A percentile compares a stretch with the other conserved stretches of the same genome.
phyloP scores from a whole-genome alignment of 768 basidiomycete genomes.

The Cubamyces sp. region DNA sequence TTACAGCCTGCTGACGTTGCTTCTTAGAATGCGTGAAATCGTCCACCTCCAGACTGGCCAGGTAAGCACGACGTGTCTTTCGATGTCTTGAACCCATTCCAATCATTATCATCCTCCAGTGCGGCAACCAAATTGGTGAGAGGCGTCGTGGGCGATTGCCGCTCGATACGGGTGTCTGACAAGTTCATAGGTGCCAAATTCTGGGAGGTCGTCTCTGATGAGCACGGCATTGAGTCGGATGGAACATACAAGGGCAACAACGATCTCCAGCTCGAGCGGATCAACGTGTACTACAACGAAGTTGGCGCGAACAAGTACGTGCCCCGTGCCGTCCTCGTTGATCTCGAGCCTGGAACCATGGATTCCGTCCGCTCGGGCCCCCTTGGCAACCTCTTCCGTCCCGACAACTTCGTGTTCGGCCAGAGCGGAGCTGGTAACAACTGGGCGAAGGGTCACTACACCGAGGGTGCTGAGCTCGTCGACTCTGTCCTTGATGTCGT shows the following conservation, averaged over 20 bases:
- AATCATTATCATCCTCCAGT: conserved; percentile 51
- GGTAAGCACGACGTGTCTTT: conserved; percentile 49
- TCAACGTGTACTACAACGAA: conserved; percentile 98
- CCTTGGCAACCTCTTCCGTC: conserved; percentile 91
- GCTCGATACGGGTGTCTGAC: conserved; percentile 18
- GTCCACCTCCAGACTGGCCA: conserved; percentile 99
- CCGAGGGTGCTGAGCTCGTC: conserved; percentile 97
- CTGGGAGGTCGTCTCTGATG: conserved; percentile 98
- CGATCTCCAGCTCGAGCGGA: conserved; percentile 96
- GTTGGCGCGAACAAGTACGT: conserved; percentile 96
- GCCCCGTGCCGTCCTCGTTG: conserved; percentile 95
- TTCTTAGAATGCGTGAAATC: conserved; percentile 93
- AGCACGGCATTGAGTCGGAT: conserved; percentile 95
- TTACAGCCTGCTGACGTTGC: conserved; percentile 29
- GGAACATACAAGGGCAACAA: conserved; percentile 92
- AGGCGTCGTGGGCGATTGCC: conserved; percentile 29
- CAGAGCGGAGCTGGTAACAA: conserved; percentile 99
- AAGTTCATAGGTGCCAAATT: conserved; percentile 77
- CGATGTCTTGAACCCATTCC: conserved; percentile 14
- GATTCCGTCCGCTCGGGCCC: conserved; percentile 90
- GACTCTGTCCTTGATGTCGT: conserved; percentile 98
- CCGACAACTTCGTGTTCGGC: conserved; percentile 98
- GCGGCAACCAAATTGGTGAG: conserved; percentile 99
- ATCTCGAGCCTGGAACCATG: conserved; percentile 98
- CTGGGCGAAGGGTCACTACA: conserved; percentile 99